Percentiles rank a stretch among this genome's conserved stretches.
Conservation (phyloP, 2,329 filamentous ascomycete species). For the Aphanocladium album region DNA sequence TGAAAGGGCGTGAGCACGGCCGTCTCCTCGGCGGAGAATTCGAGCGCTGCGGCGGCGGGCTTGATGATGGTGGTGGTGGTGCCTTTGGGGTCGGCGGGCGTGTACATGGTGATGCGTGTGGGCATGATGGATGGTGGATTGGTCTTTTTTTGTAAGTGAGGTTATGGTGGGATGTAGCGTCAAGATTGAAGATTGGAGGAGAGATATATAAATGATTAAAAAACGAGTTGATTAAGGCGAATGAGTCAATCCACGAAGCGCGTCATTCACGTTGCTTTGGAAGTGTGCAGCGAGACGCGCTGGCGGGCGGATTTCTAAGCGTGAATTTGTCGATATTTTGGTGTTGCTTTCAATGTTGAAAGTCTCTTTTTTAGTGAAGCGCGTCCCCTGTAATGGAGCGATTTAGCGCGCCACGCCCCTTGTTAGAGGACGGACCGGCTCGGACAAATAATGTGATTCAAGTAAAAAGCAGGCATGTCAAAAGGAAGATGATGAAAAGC, state of each 20-base stretch:
- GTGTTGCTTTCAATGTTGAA: conserved; percentile 12
- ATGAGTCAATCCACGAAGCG: neutral
- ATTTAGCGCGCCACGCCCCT: neutral
- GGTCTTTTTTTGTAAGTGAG: neutral
- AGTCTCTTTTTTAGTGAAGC: neutral
- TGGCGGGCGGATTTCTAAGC: conserved; percentile 5
- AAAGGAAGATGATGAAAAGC: no score
- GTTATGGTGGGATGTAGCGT: neutral
- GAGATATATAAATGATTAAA: neutral
- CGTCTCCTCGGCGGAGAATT: neutral
- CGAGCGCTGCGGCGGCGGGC: neutral
- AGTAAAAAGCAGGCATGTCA: no score
- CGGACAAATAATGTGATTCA: no score
- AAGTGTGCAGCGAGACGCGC: neutral
- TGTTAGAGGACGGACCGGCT: neutral
- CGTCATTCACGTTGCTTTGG: neutral
- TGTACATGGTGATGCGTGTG: conserved; percentile 11
- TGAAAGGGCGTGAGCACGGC: conserved; percentile 10
- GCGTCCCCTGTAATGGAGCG: neutral
- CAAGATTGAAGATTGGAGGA: no score
- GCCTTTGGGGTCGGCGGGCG: conserved; percentile 3
- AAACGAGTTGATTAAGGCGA: neutral
- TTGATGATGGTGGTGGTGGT: neutral
- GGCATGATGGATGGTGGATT: neutral
- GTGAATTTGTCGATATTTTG: conserved; percentile 7